Percentiles rank a stretch among this genome's conserved stretches.
These are phyloP conservation scores for Nicotiana otophora DNA, from an alignment of 257 asterid species.

Conservation along the genomic window DNA sequence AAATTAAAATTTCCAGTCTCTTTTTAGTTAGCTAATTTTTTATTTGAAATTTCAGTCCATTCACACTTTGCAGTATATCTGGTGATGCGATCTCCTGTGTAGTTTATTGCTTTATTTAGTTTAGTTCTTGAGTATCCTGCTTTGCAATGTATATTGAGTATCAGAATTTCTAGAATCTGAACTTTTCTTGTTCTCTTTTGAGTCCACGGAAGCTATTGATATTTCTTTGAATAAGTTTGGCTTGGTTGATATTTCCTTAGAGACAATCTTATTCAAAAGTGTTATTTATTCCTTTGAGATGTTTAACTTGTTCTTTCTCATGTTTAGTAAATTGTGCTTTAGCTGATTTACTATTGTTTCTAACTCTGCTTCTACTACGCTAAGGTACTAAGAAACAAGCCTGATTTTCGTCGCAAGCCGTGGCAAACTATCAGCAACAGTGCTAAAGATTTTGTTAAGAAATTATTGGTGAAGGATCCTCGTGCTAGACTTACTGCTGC, in stretches of 20 bases:
- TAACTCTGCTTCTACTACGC: neutral
- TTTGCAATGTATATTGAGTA: neutral
- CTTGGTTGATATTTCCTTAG: neutral
- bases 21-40: neutral
- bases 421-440: conserved; percentile 75
- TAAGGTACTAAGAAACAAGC: conserved; percentile 73
- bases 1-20: neutral
- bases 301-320: neutral
- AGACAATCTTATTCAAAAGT: neutral
- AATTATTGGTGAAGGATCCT: conserved; percentile 71
- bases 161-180: neutral
- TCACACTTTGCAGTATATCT: neutral
- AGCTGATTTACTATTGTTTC: neutral
- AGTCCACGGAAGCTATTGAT: neutral
- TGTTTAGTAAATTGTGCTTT: neutral
- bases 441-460: conserved; percentile 80
- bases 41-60: neutral
- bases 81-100: neutral
- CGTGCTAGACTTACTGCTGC: conserved; percentile 88
- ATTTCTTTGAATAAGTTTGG: neutral
- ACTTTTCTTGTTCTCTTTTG: neutral
- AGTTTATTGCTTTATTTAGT: neutral
- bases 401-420: conserved; percentile 79
- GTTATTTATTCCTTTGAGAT: neutral
- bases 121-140: neutral